Percentiles rank a stretch among this genome's conserved stretches.
phyloP scores from a whole-genome alignment of 768 basidiomycete genomes.

The Hebeloma cylindrosporum region DNA sequence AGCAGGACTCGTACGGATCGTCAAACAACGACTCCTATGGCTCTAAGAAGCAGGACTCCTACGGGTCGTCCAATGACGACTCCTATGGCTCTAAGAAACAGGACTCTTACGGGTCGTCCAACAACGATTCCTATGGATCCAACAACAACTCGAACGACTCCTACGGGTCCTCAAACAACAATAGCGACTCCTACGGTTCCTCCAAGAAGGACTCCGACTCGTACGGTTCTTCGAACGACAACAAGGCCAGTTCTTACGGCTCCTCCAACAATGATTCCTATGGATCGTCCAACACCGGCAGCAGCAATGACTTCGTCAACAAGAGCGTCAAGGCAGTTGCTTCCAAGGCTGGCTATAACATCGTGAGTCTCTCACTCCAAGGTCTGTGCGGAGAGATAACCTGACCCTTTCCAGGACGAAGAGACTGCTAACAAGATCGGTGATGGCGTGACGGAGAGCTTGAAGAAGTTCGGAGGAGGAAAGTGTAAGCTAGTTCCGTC shows the following conservation, averaged over 20 bases:
- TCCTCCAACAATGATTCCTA: slow-evolving; percentile 18
- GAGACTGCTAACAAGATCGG: slow-evolving; percentile 39
- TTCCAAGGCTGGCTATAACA: slow-evolving; percentile 41
- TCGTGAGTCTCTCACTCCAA: slow-evolving; percentile 34
- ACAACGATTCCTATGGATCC: slow-evolving; percentile 26
- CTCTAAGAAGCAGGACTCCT: slow-evolving; percentile 21
- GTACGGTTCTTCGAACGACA: slow-evolving; percentile 13
- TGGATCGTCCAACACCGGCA: slow-evolving; percentile 20
- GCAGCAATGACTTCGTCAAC: slow-evolving; percentile 23
- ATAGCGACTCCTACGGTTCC: slow-evolving; percentile 17
- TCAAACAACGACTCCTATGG: slow-evolving; percentile 23
- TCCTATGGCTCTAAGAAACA: slow-evolving; percentile 12
- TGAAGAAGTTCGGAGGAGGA: slow-evolving; percentile 38
- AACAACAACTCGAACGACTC: slow-evolving; percentile 21
- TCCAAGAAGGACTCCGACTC: slow-evolving; percentile 20
- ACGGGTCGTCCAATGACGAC: slow-evolving; percentile 21
- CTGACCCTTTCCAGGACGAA: slow-evolving; percentile 29
- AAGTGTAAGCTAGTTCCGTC: slow-evolving; percentile 8
- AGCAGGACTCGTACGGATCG: slow-evolving; percentile 20
- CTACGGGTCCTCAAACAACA: slow-evolving; percentile 21
- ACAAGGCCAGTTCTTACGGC: slow-evolving; percentile 12
- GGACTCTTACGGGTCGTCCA: slow-evolving; percentile 27
- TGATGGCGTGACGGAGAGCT: slow-evolving; percentile 33
- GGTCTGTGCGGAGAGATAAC: neutral
- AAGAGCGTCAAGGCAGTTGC: slow-evolving; percentile 41